phyloP scores from a whole-genome alignment of 768 basidiomycete genomes.

The Coprinopsis marcescibilis region DNA sequence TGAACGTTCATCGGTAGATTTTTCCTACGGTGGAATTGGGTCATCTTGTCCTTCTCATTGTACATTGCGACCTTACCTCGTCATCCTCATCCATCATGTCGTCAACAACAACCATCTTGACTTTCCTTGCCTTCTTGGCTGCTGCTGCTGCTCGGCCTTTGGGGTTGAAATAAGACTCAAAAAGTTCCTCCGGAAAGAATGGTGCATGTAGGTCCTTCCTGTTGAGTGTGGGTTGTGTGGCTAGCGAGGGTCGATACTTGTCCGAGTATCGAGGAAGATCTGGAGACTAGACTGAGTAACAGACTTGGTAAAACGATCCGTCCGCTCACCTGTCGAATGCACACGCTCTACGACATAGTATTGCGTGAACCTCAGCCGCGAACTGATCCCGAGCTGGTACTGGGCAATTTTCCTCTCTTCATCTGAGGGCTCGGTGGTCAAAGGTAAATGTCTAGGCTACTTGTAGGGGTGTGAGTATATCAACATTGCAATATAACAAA shows the following conservation, averaged over 20 bases:
- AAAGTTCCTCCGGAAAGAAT: conserved; percentile 74
- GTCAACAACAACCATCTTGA: conserved; percentile 59
- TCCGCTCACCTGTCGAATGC: conserved; percentile 49
- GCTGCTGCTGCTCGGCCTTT: conserved; percentile 43
- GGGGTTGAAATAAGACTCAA: conserved; percentile 77
- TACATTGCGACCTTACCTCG: conserved; percentile 27
- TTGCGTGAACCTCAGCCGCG: conserved; percentile 59
- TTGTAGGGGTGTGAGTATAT: conserved; percentile 11
- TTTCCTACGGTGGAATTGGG: conserved; percentile 39
- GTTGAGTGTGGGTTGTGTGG: conserved; percentile 61
- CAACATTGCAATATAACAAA: conserved; percentile 13
- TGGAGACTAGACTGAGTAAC: conserved; percentile 20
- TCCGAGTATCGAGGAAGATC: conserved; percentile 81
- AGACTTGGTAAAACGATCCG: background rate
- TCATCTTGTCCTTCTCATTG: background rate
- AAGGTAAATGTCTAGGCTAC: conserved; percentile 65
- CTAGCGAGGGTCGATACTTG: conserved; percentile 63
- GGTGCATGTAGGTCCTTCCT: conserved; percentile 64
- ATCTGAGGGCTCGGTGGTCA: conserved; percentile 57
- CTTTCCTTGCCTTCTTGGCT: conserved; percentile 22
- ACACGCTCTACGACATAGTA: conserved; percentile 72
- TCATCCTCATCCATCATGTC: conserved; percentile 63
- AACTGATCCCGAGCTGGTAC: conserved; percentile 60
- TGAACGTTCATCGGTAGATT: conserved; percentile 65
- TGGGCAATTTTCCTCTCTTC: conserved; percentile 63